Evolutionary conservation across 2,329 filamentous ascomycete species (phyloP).

Genomic region (Arthroderma uncinatum): DNA sequence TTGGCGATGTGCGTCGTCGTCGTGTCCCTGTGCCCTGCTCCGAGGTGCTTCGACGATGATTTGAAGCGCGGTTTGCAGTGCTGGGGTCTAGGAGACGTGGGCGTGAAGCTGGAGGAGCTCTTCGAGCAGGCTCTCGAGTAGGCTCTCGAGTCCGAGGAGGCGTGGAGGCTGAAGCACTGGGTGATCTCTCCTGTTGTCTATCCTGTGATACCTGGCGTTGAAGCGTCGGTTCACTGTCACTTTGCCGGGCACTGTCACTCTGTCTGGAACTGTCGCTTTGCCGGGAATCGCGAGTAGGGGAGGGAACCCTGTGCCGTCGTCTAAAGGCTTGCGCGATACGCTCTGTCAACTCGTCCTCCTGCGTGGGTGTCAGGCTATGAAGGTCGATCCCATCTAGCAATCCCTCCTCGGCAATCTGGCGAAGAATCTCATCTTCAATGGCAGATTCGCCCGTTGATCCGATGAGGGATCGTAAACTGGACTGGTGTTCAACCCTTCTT

Average conservation of each 20-base stretch:
- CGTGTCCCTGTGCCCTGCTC: slow-evolving; percentile 26
- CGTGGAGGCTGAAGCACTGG: neutral
- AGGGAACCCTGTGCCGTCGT: slow-evolving; percentile 47
- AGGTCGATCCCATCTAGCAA: slow-evolving; percentile 79
- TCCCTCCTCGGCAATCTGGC: slow-evolving; percentile 80
- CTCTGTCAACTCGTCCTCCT: slow-evolving; percentile 83
- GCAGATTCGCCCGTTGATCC: slow-evolving; percentile 66
- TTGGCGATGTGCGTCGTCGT: slow-evolving; percentile 26
- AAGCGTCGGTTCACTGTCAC: neutral
- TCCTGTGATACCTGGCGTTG: neutral
- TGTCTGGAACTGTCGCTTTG: no score
- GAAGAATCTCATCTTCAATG: slow-evolving; percentile 76
- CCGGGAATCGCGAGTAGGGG: neutral
- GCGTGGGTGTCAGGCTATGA: slow-evolving; percentile 69
- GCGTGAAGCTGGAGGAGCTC: slow-evolving; percentile 20
- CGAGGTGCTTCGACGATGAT: slow-evolving; percentile 28
- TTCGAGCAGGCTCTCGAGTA: neutral
- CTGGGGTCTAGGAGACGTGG: slow-evolving; percentile 27
- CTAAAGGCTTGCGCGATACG: slow-evolving; percentile 82
- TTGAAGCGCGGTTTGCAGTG: slow-evolving; percentile 16
- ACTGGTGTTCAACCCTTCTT: slow-evolving; percentile 73
- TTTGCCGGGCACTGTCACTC: no score
- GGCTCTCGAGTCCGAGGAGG: no score
- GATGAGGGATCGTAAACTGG: slow-evolving; percentile 73
- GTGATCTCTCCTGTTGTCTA: neutral